Percentiles rank a stretch among this genome's conserved stretches.
phyloP scores from a whole-genome alignment of 2,329 filamentous ascomycete species.

The Septoria petroselini region DNA sequence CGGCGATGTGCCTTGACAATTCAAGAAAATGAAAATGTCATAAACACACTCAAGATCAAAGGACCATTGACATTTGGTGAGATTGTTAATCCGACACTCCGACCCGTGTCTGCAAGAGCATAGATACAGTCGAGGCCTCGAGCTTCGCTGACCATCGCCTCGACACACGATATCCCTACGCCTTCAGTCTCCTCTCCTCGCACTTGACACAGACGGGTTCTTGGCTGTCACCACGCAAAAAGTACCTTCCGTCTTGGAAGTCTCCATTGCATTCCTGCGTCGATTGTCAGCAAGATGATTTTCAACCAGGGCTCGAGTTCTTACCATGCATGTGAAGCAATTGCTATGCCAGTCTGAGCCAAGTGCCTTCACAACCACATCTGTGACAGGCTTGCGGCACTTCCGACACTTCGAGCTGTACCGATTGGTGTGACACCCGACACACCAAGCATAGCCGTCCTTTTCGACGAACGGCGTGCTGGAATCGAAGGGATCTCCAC shows the following conservation, averaged over 20 bases:
- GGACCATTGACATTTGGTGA: too few species aligned
- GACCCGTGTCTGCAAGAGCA: too few species aligned
- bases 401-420: slow-evolving; percentile 86
- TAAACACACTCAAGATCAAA: too few species aligned
- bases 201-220: slow-evolving; percentile 61
- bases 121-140: too few species aligned
- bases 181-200: slow-evolving; percentile 61
- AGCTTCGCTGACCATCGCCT: not conserved
- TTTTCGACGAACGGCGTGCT: slow-evolving; percentile 87
- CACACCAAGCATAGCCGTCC: slow-evolving; percentile 96
- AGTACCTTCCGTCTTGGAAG: slow-evolving; percentile 63
- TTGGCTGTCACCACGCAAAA: slow-evolving; percentile 57
- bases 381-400: slow-evolving; percentile 79
- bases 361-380: slow-evolving; percentile 83
- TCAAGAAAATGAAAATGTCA: too few species aligned
- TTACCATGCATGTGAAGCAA: slow-evolving; percentile 76
- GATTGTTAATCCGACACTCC: too few species aligned
- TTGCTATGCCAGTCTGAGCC: slow-evolving; percentile 90
- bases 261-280: slow-evolving; percentile 57
- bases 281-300: slow-evolving; percentile 1
- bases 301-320: slow-evolving; percentile 19
- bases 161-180: slow-evolving; percentile 34
- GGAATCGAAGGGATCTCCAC: slow-evolving; percentile 72
- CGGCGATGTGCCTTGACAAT: too few species aligned
- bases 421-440: slow-evolving; percentile 85